These are phyloP conservation scores for Phytophthora sp. DNA, from an alignment of 352 stramenopile species.

Conservation along the genomic window DNA sequence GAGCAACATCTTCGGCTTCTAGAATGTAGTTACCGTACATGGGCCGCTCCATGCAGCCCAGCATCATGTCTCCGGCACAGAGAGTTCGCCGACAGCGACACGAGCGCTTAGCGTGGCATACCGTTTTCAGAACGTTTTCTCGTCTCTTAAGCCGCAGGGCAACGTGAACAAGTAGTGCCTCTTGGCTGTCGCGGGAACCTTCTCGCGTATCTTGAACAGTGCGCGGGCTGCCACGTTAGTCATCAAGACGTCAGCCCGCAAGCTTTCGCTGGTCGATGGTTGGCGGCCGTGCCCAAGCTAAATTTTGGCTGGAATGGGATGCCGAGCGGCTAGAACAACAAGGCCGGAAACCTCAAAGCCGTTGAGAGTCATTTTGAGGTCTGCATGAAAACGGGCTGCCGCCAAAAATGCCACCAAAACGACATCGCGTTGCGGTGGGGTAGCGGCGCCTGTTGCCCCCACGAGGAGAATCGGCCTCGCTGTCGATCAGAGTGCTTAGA, in stretches of 20 bases:
- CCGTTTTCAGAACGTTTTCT: slow-evolving; percentile 27
- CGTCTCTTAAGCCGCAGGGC: not conserved
- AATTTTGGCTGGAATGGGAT: slow-evolving; percentile 3
- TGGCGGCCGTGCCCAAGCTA: not conserved
- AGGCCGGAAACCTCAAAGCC: slow-evolving; percentile 5
- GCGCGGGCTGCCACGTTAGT: slow-evolving; percentile 8
- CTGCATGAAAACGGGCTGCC: slow-evolving; percentile 12
- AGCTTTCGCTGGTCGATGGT: not conserved
- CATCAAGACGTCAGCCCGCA: slow-evolving; percentile 12
- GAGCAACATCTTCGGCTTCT: slow-evolving; percentile 23
- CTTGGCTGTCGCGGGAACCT: slow-evolving; percentile 9
- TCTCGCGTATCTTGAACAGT: slow-evolving; percentile 1
- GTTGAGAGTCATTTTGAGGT: slow-evolving; percentile 7
- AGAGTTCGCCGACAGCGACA: not conserved
- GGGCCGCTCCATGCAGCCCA: not conserved
- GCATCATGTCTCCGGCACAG: slow-evolving; percentile 2
- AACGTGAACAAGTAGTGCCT: slow-evolving; percentile 8
- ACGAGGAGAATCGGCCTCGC: too few relatives aligned
- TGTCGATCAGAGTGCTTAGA: too few relatives aligned
- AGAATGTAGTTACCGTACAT: slow-evolving; percentile 13
- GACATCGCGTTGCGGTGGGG: slow-evolving; percentile 5
- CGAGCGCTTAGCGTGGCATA: not conserved
- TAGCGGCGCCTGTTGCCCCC: too few relatives aligned
- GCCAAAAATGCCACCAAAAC: slow-evolving; percentile 22
- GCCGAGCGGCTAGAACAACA: not conserved